Conservation (phyloP, 1,284 basidiomycete species). For the Ceratobasidium sp. region DNA sequence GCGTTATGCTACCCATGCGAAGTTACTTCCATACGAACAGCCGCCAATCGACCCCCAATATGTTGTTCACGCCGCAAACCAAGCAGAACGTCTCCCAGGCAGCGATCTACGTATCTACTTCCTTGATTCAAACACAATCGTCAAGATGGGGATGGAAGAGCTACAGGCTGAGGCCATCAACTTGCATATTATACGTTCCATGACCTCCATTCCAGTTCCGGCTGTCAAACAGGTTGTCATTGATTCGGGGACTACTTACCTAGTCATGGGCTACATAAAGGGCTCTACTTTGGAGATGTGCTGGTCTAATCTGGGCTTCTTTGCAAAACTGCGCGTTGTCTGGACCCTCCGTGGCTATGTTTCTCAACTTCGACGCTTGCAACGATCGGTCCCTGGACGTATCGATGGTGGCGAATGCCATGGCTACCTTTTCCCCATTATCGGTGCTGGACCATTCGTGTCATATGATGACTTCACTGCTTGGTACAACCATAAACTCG, state of each 20-base stretch:
- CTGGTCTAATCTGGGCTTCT: background rate
- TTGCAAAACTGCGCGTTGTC: background rate
- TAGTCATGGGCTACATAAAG: constrained; percentile 1
- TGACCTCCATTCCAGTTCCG: background rate
- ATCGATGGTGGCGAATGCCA: background rate
- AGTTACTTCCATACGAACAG: too few relatives aligned
- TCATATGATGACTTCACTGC: background rate
- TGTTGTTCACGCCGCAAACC: background rate
- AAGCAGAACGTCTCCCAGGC: background rate
- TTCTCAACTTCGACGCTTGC: constrained; percentile 1
- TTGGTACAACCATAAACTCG: background rate
- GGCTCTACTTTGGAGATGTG: background rate
- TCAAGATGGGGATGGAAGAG: background rate
- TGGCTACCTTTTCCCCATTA: background rate
- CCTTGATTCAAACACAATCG: background rate
- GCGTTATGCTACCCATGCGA: too few relatives aligned
- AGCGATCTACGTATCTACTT: background rate
- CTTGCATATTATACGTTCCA: too few relatives aligned
- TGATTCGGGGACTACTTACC: background rate
- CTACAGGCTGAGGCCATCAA: background rate
- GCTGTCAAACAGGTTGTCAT: background rate
- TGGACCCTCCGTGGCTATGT: constrained; percentile 10
- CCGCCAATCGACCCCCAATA: too few relatives aligned
- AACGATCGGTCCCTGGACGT: background rate
- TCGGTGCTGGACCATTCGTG: background rate